Conservation (phyloP, 1,139 yeast genomes). For the Taphrina betulina region DNA sequence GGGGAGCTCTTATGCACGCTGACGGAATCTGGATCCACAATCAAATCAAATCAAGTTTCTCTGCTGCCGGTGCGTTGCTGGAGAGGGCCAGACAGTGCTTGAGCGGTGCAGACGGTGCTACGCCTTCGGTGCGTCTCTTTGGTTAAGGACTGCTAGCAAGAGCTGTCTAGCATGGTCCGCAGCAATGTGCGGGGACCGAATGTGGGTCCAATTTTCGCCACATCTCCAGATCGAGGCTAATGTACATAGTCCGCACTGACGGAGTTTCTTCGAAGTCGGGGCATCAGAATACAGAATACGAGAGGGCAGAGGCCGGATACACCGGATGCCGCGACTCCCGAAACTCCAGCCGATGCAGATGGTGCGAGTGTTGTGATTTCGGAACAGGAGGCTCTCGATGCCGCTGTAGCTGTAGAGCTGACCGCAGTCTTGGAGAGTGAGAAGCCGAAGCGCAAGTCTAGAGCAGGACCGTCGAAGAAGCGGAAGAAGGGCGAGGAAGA, state of each 20-base stretch:
- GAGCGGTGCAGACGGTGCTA: no score
- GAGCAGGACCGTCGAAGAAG: slow-evolving; percentile 18
- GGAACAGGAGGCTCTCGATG: slow-evolving; percentile 10
- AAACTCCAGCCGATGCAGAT: not conserved
- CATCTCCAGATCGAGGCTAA: no score
- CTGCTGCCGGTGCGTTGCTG: no score
- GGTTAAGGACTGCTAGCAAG: no score
- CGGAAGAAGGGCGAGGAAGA: slow-evolving; percentile 36
- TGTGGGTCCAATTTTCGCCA: not conserved
- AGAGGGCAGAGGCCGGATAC: slow-evolving; percentile 4
- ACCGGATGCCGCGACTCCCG: slow-evolving; percentile 1
- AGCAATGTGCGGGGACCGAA: slow-evolving; percentile 31
- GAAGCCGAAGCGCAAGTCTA: not conserved
- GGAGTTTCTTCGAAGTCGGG: slow-evolving; percentile 27
- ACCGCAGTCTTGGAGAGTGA: slow-evolving; percentile 2
- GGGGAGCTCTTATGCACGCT: no score
- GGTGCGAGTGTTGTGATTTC: not conserved
- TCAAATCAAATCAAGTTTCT: no score
- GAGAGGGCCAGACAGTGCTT: no score
- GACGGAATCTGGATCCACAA: no score
- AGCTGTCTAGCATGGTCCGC: not conserved
- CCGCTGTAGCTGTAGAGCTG: slow-evolving; percentile 12
- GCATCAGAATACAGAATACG: slow-evolving; percentile 25
- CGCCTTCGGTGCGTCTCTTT: no score
- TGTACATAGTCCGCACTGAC: slow-evolving; percentile 32